phyloP scores from a whole-genome alignment of 2,329 filamentous ascomycete genomes.

The Paraconiothyrium sp. region DNA sequence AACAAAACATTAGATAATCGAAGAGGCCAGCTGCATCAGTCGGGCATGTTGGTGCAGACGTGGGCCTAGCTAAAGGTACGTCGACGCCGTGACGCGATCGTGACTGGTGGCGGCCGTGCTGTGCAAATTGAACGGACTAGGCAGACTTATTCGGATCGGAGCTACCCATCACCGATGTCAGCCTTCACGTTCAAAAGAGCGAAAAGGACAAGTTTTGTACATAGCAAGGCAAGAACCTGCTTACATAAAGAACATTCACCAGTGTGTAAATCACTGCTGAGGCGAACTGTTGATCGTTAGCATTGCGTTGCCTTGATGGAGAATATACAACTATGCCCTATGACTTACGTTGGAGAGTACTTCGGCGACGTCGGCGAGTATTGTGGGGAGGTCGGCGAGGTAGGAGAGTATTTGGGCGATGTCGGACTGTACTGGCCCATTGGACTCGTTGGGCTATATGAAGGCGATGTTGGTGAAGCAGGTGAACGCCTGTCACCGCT shows the following conservation, averaged over 20 bases:
- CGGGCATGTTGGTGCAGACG: conserved; percentile 32
- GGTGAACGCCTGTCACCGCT: conserved; percentile 51
- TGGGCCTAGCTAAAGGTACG: conserved; percentile 53
- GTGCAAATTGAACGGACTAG: conserved; percentile 11
- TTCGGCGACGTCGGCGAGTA: conserved; percentile 47
- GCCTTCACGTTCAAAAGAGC: conserved; percentile 35
- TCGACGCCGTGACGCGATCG: conserved; percentile 23
- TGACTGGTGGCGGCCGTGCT: conserved; percentile 24
- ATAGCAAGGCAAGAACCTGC: conserved; percentile 45
- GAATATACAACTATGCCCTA: conserved; percentile 38
- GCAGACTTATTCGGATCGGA: conserved; percentile 32
- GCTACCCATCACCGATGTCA: conserved; percentile 42
- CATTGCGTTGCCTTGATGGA: neutral
- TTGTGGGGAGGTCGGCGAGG: conserved; percentile 43
- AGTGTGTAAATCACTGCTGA: conserved; percentile 38
- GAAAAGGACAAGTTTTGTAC: conserved; percentile 42
- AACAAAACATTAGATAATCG: conserved; percentile 22
- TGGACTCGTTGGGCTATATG: conserved; percentile 76
- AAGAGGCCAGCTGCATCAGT: conserved; percentile 13
- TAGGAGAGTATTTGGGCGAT: conserved; percentile 43
- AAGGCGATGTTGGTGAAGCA: conserved; percentile 72
- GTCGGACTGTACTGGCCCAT: conserved; percentile 57
- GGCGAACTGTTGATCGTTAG: conserved; percentile 46
- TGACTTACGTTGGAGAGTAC: conserved; percentile 59
- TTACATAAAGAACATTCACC: conserved; percentile 36